phyloP scores from a whole-genome alignment of 2,329 filamentous ascomycete genomes.

The Pseudogymnoascus sp. region DNA sequence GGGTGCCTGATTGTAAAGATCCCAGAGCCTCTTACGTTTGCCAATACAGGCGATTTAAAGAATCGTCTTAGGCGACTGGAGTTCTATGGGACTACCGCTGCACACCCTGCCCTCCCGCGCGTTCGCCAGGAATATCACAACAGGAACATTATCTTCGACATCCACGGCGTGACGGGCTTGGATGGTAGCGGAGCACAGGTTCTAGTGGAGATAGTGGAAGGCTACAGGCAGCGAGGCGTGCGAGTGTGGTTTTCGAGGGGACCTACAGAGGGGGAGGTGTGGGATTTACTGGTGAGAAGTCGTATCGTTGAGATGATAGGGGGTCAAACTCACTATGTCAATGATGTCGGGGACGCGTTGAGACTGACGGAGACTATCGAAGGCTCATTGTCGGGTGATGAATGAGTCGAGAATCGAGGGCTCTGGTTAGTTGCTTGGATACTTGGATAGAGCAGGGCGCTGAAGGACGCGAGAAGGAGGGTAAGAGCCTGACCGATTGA shows the following conservation, averaged over 20 bases:
- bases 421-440: neutral
- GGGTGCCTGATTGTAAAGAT: slow-evolving; percentile 96
- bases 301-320: slow-evolving; percentile 82
- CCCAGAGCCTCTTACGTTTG: slow-evolving; percentile 90
- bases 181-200: slow-evolving; percentile 93
- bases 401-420: slow-evolving; percentile 1
- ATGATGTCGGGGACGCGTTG: slow-evolving; percentile 76
- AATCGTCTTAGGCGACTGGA: slow-evolving; percentile 75
- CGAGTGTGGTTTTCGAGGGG: slow-evolving; percentile 64
- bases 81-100: slow-evolving; percentile 75
- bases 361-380: slow-evolving; percentile 65
- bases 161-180: slow-evolving; percentile 91
- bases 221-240: slow-evolving; percentile 69
- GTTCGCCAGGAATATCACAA: slow-evolving; percentile 73
- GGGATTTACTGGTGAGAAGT: slow-evolving; percentile 62
- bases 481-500: neutral
- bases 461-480: neutral
- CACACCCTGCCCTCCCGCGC: slow-evolving; percentile 80
- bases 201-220: slow-evolving; percentile 75
- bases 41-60: slow-evolving; percentile 90
- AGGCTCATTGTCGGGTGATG: neutral
- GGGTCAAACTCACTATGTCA: slow-evolving; percentile 68
- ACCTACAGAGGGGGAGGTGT: slow-evolving; percentile 36
- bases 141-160: slow-evolving; percentile 89
- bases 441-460: neutral